Conservation (phyloP, 1,139 yeast species). For the Yarrowia galli region DNA sequence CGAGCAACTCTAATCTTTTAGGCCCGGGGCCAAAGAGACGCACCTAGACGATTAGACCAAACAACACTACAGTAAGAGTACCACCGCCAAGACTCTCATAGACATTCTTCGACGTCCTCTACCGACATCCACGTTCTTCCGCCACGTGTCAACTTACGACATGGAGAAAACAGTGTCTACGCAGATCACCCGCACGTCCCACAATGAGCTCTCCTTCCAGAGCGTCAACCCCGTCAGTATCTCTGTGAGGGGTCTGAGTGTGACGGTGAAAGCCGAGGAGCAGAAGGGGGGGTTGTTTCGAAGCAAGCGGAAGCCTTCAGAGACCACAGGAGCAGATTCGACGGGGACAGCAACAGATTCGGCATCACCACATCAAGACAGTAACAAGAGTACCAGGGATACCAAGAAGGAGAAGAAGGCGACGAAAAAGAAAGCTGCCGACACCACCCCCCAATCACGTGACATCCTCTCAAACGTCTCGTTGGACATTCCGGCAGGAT, state of each 20-base stretch:
- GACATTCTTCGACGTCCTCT: too few relatives aligned
- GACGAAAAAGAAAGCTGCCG: not conserved
- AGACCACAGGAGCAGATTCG: too few relatives aligned
- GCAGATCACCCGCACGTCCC: conserved; percentile 5
- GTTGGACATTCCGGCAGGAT: conserved; percentile 61
- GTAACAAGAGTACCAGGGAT: too few relatives aligned
- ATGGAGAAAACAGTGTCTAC: conserved; percentile 27
- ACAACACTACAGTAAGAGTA: too few relatives aligned
- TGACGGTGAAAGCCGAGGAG: conserved; percentile 18
- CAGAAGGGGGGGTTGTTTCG: not conserved
- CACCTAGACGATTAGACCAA: not conserved
- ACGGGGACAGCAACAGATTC: too few relatives aligned
- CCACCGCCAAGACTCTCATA: too few relatives aligned
- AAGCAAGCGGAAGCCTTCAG: too few relatives aligned
- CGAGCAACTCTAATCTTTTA: conserved; percentile 20
- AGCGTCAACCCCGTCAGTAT: conserved; percentile 26
- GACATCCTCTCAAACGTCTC: conserved; percentile 57
- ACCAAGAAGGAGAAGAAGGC: not conserved
- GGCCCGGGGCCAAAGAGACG: not conserved
- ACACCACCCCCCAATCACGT: not conserved
- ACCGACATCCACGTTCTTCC: too few relatives aligned
- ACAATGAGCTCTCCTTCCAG: conserved; percentile 35
- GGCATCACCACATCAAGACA: too few relatives aligned
- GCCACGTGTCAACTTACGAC: not conserved
- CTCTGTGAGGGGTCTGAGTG: conserved; percentile 13